These are phyloP conservation scores for Phytopythium boreale DNA, from an alignment of 352 stramenopile species.

Conservation along the genomic window DNA sequence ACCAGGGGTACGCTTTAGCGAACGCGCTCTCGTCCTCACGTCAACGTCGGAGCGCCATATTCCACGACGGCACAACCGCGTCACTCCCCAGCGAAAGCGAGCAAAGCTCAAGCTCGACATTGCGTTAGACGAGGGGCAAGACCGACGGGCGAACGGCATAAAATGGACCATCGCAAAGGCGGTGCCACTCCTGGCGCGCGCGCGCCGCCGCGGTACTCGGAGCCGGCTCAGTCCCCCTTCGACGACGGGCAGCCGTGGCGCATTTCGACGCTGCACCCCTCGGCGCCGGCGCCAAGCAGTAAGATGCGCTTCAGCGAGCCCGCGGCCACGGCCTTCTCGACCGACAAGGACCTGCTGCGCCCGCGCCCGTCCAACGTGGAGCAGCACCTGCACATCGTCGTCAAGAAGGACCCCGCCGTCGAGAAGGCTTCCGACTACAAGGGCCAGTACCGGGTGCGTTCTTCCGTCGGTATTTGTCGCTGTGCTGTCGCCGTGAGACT, in stretches of 20 bases:
- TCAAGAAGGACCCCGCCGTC: slow-evolving; percentile 25
- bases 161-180: neutral
- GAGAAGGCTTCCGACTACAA: slow-evolving; percentile 35
- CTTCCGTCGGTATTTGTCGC: neutral
- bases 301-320: slow-evolving; percentile 4
- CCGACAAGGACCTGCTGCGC: slow-evolving; percentile 22
- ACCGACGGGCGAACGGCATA: neutral
- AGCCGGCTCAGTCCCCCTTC: slow-evolving; percentile 7
- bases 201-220: slow-evolving; percentile 3
- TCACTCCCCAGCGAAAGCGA: neutral
- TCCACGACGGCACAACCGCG: neutral
- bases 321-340: slow-evolving; percentile 22
- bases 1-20: neutral
- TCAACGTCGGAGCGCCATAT: neutral
- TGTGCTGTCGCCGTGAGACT: slow-evolving; percentile 7
- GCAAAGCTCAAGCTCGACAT: neutral
- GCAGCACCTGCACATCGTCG: slow-evolving; percentile 18
- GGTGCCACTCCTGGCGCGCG: neutral
- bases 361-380: slow-evolving; percentile 19
- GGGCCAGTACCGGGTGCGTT: slow-evolving; percentile 37
- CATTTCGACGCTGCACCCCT: neutral
- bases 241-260: slow-evolving; percentile 7
- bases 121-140: too few relatives aligned
- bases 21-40: neutral
- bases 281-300: neutral